Conservation (phyloP, 768 basidiomycete species). For the Suillus occidentalis region DNA sequence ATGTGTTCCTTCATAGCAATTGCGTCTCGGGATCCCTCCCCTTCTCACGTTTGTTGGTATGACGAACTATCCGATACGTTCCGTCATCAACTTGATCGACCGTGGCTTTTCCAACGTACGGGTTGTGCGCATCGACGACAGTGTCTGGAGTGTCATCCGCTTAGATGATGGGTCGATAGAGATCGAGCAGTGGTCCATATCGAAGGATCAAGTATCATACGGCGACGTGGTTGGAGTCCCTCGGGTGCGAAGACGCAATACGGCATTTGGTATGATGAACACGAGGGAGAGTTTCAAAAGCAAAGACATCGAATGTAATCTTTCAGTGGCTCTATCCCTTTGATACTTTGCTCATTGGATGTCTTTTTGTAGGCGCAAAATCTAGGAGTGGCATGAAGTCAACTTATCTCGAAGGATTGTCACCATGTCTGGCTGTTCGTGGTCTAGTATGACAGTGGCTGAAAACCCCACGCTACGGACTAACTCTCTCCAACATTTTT, state of each 20-base stretch:
- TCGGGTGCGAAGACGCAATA: constrained; percentile 59
- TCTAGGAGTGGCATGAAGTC: background rate
- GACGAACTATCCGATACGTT: constrained; percentile 45
- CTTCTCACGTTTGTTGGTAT: constrained; percentile 55
- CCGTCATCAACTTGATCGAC: constrained; percentile 46
- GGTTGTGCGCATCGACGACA: constrained; percentile 52
- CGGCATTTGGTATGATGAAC: constrained; percentile 14
- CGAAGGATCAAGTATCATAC: constrained; percentile 51
- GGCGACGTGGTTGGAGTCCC: constrained; percentile 64
- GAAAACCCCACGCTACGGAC: background rate
- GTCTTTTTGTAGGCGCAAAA: background rate
- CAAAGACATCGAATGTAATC: background rate
- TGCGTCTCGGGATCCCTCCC: constrained; percentile 57
- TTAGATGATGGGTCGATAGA: constrained; percentile 35
- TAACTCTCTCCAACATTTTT: background rate
- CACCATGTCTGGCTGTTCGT: background rate
- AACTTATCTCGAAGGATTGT: background rate
- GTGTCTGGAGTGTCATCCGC: constrained; percentile 53
- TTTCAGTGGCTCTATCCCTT: background rate
- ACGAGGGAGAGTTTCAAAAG: background rate
- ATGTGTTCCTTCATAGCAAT: constrained; percentile 42
- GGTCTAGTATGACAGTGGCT: background rate
- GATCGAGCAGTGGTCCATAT: constrained; percentile 58
- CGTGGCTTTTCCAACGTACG: constrained; percentile 63
- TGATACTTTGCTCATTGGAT: background rate